Evolutionary conservation across 345 rosid species (phyloP).

Genomic region (Eucalyptus decipiens): DNA sequence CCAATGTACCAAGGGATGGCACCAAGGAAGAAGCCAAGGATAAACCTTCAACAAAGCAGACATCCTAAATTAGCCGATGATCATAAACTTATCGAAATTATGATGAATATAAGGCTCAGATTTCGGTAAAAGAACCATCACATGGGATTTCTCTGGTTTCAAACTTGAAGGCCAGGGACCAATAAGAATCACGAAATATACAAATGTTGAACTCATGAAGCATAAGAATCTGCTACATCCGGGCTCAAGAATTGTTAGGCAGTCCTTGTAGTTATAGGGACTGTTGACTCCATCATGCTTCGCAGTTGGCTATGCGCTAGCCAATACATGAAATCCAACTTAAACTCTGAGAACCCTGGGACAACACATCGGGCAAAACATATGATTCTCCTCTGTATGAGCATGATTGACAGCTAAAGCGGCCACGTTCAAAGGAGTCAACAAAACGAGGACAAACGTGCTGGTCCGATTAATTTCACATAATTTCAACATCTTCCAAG

Average conservation of each 20-base stretch:
- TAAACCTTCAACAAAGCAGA: slow-evolving; percentile 36
- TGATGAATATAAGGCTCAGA: neutral
- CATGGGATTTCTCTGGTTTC: neutral
- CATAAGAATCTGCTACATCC: neutral
- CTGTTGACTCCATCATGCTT: neutral
- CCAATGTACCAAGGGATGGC: slow-evolving; percentile 91
- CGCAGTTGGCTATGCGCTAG: neutral
- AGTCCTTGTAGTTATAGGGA: neutral
- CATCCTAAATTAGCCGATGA: neutral
- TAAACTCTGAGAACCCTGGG: too few relatives aligned
- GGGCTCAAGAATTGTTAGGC: neutral
- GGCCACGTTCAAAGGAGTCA: neutral
- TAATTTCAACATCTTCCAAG: neutral
- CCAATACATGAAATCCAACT: neutral
- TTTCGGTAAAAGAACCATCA: neutral
- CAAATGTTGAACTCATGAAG: neutral
- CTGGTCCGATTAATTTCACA: neutral
- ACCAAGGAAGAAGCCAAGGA: slow-evolving; percentile 78
- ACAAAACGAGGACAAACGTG: neutral
- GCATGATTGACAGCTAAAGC: neutral
- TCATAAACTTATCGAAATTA: neutral
- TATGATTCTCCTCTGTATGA: neutral
- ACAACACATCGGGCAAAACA: neutral
- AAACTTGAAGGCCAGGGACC: neutral
- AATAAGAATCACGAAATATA: neutral